phyloP scores from a whole-genome alignment of 1,139 yeast species.

The Geotrichum klebahnii region DNA sequence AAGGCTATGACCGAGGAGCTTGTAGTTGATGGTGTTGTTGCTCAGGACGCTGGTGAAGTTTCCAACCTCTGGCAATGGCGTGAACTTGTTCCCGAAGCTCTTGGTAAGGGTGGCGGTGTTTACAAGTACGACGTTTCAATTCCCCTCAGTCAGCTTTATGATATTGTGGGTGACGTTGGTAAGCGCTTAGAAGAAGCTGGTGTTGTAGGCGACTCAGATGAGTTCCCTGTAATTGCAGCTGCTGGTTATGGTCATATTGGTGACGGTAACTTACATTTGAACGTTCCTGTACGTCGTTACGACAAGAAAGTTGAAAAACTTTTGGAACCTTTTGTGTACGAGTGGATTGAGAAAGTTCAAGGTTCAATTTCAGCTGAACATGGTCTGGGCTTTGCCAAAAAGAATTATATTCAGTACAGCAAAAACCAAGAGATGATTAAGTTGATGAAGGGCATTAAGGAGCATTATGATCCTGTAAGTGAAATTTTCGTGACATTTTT shows the following conservation, averaged over 20 bases:
- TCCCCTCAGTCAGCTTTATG: conserved; percentile 74
- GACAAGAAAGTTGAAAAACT: conserved; percentile 67
- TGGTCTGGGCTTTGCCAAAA: conserved; percentile 95
- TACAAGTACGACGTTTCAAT: conserved; percentile 93
- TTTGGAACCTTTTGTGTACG: conserved; percentile 89
- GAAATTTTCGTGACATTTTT: background rate
- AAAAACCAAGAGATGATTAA: conserved; percentile 65
- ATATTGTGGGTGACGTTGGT: conserved; percentile 70
- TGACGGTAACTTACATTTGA: conserved; percentile 90
- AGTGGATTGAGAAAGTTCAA: conserved; percentile 69
- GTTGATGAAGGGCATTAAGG: conserved; percentile 70
- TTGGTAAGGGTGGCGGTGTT: conserved; percentile 83
- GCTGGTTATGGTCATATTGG: conserved; percentile 96
- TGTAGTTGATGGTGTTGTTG: conserved; percentile 88
- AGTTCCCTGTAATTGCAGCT: conserved; percentile 75
- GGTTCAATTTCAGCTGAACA: conserved; percentile 97
- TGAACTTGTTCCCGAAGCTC: conserved; percentile 87
- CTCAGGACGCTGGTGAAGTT: conserved; percentile 85
- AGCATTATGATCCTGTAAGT: conserved; percentile 66
- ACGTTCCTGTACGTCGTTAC: conserved; percentile 84
- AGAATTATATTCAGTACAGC: conserved; percentile 77
- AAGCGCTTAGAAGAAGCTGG: conserved; percentile 54
- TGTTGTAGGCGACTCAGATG: conserved; percentile 62
- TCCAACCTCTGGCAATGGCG: conserved; percentile 90
- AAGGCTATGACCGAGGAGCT: conserved; percentile 76